These are phyloP conservation scores for Suillus subluteus DNA, from an alignment of 768 basidiomycete species.

Conservation along the genomic window DNA sequence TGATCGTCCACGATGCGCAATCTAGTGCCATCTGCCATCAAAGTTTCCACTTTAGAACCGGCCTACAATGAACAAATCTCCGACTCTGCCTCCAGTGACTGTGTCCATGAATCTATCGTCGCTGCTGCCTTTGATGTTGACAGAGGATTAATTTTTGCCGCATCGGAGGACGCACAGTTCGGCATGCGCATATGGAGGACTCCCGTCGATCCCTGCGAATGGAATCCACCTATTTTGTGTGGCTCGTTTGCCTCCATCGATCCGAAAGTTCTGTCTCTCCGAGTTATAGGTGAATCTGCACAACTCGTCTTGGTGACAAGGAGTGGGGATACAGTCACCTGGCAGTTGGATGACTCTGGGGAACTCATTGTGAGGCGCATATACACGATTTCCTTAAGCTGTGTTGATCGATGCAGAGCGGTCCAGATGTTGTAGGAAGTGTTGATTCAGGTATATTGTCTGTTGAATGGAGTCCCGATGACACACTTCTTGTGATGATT, in stretches of 20 bases:
- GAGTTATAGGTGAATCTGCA: slow-evolving; percentile 73
- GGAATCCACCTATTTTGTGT: slow-evolving; percentile 24
- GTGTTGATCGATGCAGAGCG: slow-evolving; percentile 21
- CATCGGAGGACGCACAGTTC: slow-evolving; percentile 61
- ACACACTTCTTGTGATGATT: slow-evolving; percentile 78
- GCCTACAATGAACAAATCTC: slow-evolving; percentile 23
- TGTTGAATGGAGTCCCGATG: slow-evolving; percentile 92
- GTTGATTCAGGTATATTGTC: slow-evolving; percentile 84
- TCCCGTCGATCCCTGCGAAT: slow-evolving; percentile 15
- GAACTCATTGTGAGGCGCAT: slow-evolving; percentile 43
- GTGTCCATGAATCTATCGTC: slow-evolving; percentile 40
- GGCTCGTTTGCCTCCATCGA: slow-evolving; percentile 24
- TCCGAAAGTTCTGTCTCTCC: slow-evolving; percentile 62
- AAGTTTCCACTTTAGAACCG: slow-evolving; percentile 18
- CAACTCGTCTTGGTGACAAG: slow-evolving; percentile 67
- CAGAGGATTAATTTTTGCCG: slow-evolving; percentile 59
- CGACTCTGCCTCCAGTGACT: slow-evolving; percentile 17
- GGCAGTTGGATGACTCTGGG: slow-evolving; percentile 54
- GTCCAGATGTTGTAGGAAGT: slow-evolving; percentile 78
- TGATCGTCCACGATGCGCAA: slow-evolving; percentile 51
- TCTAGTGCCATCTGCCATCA: slow-evolving; percentile 47
- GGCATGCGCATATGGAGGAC: slow-evolving; percentile 62
- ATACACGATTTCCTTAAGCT: background rate
- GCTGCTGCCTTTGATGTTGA: slow-evolving; percentile 65
- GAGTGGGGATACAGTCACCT: slow-evolving; percentile 81